A percentile compares a stretch with the other conserved stretches of the same genome.
phyloP scores from a whole-genome alignment of 352 stramenopile species.

The Pelagophyceae sp. region DNA sequence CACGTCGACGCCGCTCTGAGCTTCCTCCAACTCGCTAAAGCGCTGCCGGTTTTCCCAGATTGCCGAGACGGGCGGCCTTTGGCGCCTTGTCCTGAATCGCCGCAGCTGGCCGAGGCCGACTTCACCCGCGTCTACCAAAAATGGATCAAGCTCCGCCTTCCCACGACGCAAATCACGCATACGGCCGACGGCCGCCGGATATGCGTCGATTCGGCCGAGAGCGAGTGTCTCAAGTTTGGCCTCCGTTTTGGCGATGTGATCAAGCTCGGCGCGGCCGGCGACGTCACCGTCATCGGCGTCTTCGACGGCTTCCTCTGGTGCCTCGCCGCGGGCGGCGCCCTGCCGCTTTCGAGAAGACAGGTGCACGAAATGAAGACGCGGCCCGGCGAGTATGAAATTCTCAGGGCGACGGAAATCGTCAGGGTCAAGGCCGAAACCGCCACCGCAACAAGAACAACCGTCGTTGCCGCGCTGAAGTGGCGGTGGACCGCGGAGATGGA shows the following conservation, averaged over 20 bases:
- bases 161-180: not conserved
- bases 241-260: not conserved
- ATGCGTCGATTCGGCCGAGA: not conserved
- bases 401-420: not conserved
- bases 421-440: not conserved
- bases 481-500: too few relatives aligned
- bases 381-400: conserved; percentile 11
- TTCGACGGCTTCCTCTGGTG: not conserved
- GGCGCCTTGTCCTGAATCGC: too few relatives aligned
- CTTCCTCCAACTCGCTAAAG: too few relatives aligned
- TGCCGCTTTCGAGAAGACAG: not conserved
- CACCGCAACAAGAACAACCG: too few relatives aligned
- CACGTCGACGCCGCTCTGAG: too few relatives aligned
- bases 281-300: not conserved
- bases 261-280: not conserved
- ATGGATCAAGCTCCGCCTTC: not conserved
- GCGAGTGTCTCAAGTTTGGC: not conserved
- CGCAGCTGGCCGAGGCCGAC: not conserved
- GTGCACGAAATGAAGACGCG: conserved; percentile 33
- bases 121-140: not conserved
- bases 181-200: not conserved
- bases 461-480: too few relatives aligned
- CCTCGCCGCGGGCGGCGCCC: conserved; percentile 30
- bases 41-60: too few relatives aligned
- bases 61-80: too few relatives aligned